Percentiles rank a stretch among this genome's conserved stretches.
phyloP scores from a whole-genome alignment of 257 asterid species.

The Lycium ferocissimum region DNA sequence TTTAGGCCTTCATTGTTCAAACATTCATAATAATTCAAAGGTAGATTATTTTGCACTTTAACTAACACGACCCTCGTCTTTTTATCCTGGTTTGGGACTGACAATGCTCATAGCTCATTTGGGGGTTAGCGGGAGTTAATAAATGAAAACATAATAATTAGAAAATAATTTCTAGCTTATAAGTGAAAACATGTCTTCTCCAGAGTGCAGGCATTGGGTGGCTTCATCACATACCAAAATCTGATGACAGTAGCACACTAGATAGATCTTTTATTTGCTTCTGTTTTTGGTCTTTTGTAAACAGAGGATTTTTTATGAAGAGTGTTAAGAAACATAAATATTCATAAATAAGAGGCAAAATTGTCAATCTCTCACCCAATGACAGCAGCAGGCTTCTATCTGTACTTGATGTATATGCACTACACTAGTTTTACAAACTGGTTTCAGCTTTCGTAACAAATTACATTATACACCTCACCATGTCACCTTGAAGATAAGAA shows the following conservation, averaged over 20 bases:
- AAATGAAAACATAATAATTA: background rate
- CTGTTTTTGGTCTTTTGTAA: background rate
- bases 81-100: background rate
- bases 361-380: background rate
- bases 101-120: background rate
- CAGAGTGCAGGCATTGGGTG: background rate
- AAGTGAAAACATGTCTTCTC: too few relatives aligned
- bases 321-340: conserved; percentile 5
- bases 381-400: background rate
- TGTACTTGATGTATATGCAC: background rate
- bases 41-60: background rate
- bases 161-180: background rate
- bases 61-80: background rate
- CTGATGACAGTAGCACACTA: background rate
- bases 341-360: background rate
- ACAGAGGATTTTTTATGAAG: background rate
- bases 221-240: conserved; percentile 21
- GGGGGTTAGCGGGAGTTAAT: background rate
- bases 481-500: conserved; percentile 13
- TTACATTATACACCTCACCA: conserved; percentile 14
- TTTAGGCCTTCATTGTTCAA: background rate
- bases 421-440: background rate
- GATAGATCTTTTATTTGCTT: conserved; percentile 1
- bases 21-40: background rate
- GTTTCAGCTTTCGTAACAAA: background rate